Evolutionary conservation across 2,329 filamentous ascomycete species (phyloP).

Genomic region (Epichloe coenophiala): DNA sequence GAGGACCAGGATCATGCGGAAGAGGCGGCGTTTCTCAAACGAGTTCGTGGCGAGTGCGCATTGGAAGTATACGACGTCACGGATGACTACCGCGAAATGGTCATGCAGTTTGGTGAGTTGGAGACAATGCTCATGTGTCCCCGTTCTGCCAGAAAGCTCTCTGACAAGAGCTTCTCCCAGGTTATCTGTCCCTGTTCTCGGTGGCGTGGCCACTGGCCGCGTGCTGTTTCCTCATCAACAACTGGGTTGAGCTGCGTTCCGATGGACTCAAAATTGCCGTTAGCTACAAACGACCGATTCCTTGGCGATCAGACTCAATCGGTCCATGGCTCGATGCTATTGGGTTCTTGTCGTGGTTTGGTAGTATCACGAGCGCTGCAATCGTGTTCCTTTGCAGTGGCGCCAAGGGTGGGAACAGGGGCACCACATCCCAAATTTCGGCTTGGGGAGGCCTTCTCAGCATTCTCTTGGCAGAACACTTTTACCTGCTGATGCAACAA

Average conservation of each 20-base stretch:
- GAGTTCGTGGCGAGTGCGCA: constrained; percentile 72
- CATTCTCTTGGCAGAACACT: constrained; percentile 77
- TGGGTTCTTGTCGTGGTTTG: constrained; percentile 85
- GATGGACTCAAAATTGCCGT: constrained; percentile 91
- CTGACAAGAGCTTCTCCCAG: constrained; percentile 25
- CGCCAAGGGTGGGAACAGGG: constrained; percentile 49
- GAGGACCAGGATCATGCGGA: constrained; percentile 54
- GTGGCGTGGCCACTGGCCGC: constrained; percentile 91
- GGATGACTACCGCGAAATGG: constrained; percentile 84
- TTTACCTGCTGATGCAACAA: constrained; percentile 69
- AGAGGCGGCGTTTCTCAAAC: constrained; percentile 65
- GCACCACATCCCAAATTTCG: constrained; percentile 55
- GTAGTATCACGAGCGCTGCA: constrained; percentile 74
- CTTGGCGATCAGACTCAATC: constrained; percentile 84
- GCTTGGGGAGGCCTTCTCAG: constrained; percentile 69
- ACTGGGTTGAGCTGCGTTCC: constrained; percentile 88
- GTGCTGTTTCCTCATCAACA: constrained; percentile 81
- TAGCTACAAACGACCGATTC: constrained; percentile 77
- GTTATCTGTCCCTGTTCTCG: constrained; percentile 82
- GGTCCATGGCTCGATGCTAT: constrained; percentile 82
- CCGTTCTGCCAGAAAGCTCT: no score
- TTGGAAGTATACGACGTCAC: constrained; percentile 82
- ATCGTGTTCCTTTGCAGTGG: constrained; percentile 82
- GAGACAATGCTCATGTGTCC: not conserved
- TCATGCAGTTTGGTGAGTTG: constrained; percentile 56